Evolutionary conservation across 140 eudicot genomes (phyloP), one percentile per base, ranked within the genome.

Genomic region (Anethum foeniculum): DNA sequence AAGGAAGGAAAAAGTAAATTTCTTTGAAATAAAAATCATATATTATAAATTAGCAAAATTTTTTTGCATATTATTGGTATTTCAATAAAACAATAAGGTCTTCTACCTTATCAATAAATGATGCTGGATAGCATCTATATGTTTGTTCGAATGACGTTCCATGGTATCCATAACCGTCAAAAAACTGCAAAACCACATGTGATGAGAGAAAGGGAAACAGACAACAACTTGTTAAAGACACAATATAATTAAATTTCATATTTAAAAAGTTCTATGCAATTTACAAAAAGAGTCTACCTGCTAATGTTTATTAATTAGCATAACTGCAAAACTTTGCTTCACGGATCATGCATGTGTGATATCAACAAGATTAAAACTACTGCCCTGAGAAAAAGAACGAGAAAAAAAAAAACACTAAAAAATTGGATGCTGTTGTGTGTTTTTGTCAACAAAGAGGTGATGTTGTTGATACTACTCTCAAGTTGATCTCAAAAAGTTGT

Each of bases 121-220:
- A 92, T 54, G 93, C 97, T 62, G 99, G 97, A 86, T 95, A 92
- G 82, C 99, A 95, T 75, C 93, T 81, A 41, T 95, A 95, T 68
- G 99, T 89, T 83, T 95, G 97, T 84, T 95, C 99, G 80, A 95
- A 95, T 49, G 97, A 89, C 34, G 91, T 86, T 87, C 95, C 97
- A 87, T 87, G 97, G 86, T 89, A 92, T 58, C 91, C 90, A 85
- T 89, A 92, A 34, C 95, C 90, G 39, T 88, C 90, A 71, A 88
- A 95, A 91, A 81, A 92, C 97, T 95, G 93, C 87, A 86, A 80
- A 43, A 75, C 18, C 75, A 72, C 79, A 86, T 80, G 39, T 56
- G 68, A 60, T 60, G 25, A n/a, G 69, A 23, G 69, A 23, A 60
- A 60, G 32, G 32, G 69, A 2, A 25, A 60, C 32, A 60, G 32